These are phyloP conservation scores for Cucurbita moschata DNA, from an alignment of 306 rosid species.

Conservation along the genomic window DNA sequence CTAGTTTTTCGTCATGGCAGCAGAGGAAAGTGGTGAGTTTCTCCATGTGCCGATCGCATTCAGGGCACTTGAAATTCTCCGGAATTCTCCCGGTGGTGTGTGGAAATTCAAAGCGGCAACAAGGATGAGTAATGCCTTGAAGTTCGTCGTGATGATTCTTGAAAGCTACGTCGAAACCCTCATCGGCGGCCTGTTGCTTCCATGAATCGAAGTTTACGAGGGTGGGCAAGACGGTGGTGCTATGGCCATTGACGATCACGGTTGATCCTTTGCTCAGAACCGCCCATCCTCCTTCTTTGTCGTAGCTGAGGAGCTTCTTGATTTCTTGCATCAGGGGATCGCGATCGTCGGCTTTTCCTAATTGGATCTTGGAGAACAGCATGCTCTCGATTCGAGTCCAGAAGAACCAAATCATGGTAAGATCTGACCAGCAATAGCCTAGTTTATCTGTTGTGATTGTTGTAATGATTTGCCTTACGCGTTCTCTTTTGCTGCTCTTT, in stretches of 20 bases:
- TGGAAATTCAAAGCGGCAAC: constrained; percentile 7
- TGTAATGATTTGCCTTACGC: constrained; percentile 18
- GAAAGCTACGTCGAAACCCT: constrained; percentile 29
- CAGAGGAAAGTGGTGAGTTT: constrained; percentile 41
- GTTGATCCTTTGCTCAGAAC: constrained; percentile 30
- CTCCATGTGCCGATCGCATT: constrained; percentile 25
- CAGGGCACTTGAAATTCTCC: constrained; percentile 4
- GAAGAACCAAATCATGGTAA: constrained; percentile 48
- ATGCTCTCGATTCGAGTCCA: constrained; percentile 57
- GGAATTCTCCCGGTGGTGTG: constrained; percentile 6
- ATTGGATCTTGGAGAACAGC: constrained; percentile 47
- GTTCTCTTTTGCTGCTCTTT: constrained; percentile 36
- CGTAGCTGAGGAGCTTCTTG: constrained; percentile 38
- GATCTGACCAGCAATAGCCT: constrained; percentile 31
- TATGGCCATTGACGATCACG: constrained; percentile 33
- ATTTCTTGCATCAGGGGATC: constrained; percentile 36
- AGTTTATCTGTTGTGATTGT: constrained; percentile 26
- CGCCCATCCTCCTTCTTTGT: constrained; percentile 35
- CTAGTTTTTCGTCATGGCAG: constrained; percentile 27
- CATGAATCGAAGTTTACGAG: constrained; percentile 31
- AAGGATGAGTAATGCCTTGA: constrained; percentile 11
- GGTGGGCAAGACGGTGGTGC: constrained; percentile 14
- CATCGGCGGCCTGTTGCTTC: constrained; percentile 17
- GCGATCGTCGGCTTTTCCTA: constrained; percentile 16
- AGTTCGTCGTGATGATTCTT: constrained; percentile 16